These are phyloP conservation scores for Laguncularia racemosa DNA, from an alignment of 345 rosid species.

Conservation along the genomic window DNA sequence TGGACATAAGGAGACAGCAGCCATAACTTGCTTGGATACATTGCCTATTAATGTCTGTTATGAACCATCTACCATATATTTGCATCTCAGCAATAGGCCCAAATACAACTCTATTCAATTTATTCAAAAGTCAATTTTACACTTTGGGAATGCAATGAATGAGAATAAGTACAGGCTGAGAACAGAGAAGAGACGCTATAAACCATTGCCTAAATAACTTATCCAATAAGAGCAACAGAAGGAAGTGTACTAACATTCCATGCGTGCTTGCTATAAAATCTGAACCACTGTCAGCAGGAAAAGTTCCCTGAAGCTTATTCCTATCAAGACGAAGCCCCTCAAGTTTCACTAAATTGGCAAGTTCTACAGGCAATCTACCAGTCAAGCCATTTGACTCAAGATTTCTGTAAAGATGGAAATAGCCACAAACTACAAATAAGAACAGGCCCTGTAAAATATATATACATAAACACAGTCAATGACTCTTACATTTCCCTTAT, in stretches of 20 bases:
- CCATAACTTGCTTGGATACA: no score
- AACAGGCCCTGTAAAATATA: neutral
- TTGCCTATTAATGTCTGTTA: no score
- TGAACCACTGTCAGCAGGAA: conserved; percentile 43
- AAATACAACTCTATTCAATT: no score
- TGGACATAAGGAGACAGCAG: no score
- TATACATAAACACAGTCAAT: conserved; percentile 4
- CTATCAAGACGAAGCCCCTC: conserved; percentile 76
- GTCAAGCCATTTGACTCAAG: conserved; percentile 90
- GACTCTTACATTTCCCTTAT: conserved; percentile 44
- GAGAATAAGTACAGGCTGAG: no score
- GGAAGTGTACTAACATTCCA: conserved; percentile 45
- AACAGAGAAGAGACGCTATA: no score
- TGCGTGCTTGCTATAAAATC: conserved; percentile 20
- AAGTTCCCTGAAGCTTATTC: conserved; percentile 80
- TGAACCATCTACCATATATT: no score
- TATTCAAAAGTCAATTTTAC: no score
- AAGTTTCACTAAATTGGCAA: conserved; percentile 69
- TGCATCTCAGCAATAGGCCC: no score
- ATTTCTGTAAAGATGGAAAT: conserved; percentile 47
- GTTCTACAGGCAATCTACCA: conserved; percentile 69
- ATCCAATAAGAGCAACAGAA: neutral
- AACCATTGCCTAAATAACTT: neutral
- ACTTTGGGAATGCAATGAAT: no score
- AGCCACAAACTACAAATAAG: conserved; percentile 5